Evolutionary conservation across 1,139 yeast genomes (phyloP).

Genomic region (Taiozyma onychis): DNA sequence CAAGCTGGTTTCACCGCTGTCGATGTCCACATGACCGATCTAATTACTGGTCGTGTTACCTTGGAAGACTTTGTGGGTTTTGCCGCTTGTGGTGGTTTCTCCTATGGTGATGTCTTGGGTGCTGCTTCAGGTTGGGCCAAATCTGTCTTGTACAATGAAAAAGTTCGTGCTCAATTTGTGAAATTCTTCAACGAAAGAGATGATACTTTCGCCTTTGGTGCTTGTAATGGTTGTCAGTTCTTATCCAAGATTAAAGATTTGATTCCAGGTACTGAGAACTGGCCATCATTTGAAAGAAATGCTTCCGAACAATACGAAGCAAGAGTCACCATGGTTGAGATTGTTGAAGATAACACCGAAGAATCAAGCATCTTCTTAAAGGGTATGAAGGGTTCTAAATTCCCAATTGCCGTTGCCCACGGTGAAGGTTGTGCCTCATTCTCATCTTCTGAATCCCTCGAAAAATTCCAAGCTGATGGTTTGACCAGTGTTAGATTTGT

Average conservation of each 20-base stretch:
- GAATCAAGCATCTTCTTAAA: conserved; percentile 70
- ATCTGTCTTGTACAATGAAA: conserved; percentile 83
- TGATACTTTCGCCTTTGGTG: conserved; percentile 98
- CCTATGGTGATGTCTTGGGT: conserved; percentile 98
- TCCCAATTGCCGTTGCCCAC: conserved; percentile 98
- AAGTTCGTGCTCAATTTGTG: conserved; percentile 69
- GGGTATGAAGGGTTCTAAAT: conserved; percentile 85
- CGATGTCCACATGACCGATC: conserved; percentile 97
- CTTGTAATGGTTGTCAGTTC: conserved; percentile 99
- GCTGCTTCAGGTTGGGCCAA: conserved; percentile 99
- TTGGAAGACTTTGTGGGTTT: conserved; percentile 82
- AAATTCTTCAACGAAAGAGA: conserved; percentile 78
- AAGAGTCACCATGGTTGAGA: conserved; percentile 86
- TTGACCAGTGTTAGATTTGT: conserved; percentile 70
- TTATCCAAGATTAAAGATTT: conserved; percentile 79
- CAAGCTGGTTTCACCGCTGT: conserved; percentile 91
- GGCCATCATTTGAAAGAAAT: conserved; percentile 97
- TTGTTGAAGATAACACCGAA: conserved; percentile 44
- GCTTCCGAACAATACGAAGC: conserved; percentile 95
- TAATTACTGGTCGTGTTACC: conserved; percentile 66
- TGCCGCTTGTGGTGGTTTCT: conserved; percentile 99
- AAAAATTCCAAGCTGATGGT: conserved; percentile 43
- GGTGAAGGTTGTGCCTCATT: conserved; percentile 96
- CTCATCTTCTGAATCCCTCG: conserved; percentile 33
- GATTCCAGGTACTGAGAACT: conserved; percentile 91